Conservation (phyloP, 2,329 filamentous ascomycete species). For the Arthrobotrys sphaeroides region DNA sequence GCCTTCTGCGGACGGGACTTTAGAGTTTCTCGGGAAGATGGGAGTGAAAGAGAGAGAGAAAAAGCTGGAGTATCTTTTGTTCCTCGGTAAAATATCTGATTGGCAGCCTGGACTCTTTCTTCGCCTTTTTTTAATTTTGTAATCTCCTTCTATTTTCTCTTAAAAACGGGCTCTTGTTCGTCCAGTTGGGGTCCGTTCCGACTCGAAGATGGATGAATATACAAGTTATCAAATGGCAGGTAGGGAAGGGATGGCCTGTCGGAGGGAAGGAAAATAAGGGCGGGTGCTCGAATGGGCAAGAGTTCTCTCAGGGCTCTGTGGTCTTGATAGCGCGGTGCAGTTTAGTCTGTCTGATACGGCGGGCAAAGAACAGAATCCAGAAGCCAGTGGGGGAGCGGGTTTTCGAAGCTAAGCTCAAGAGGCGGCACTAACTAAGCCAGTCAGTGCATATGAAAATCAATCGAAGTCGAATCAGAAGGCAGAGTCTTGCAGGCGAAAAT, state of each 20-base stretch:
- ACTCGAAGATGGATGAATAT: background rate
- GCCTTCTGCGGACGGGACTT: constrained; percentile 29
- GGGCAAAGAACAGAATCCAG: constrained; percentile 38
- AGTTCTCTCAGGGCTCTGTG: background rate
- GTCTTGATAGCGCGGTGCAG: background rate
- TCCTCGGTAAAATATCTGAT: constrained; percentile 55
- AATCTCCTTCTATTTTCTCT: constrained; percentile 15
- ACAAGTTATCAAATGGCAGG: constrained; percentile 21
- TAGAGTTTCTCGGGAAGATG: constrained; percentile 44
- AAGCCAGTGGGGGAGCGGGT: constrained; percentile 15
- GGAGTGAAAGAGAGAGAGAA: constrained; percentile 21
- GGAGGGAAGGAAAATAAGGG: constrained; percentile 5
- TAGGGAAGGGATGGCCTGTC: background rate
- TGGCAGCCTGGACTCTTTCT: constrained; percentile 23
- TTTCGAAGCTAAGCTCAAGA: constrained; percentile 18
- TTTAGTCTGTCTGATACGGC: constrained; percentile 17
- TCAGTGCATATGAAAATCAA: constrained; percentile 25
- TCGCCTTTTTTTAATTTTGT: too few species aligned
- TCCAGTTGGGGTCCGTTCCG: background rate
- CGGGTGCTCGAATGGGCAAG: constrained; percentile 26
- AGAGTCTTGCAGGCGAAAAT: background rate
- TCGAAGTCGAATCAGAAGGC: constrained; percentile 3
- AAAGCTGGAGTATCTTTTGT: constrained; percentile 48
- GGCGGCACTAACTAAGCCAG: constrained; percentile 13
- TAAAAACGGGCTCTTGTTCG: background rate